These are phyloP conservation scores for Beauveria sp. DNA, from an alignment of 2,329 filamentous ascomycete genomes.

Conservation along the genomic window DNA sequence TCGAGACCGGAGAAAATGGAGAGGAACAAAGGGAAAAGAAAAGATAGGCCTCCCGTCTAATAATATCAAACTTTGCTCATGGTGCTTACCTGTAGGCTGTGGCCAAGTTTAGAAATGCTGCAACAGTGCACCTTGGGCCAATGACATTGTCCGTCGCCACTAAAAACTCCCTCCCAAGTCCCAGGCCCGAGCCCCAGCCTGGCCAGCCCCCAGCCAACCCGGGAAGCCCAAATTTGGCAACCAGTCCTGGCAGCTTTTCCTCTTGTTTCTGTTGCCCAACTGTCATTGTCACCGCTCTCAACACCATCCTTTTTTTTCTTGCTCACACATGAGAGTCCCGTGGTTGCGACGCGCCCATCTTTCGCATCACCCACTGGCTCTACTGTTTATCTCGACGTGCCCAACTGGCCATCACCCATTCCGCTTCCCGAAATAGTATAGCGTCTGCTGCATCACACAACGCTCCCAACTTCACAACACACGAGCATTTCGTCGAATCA, in stretches of 20 bases:
- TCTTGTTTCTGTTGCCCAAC: conserved; percentile 1
- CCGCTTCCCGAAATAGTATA: not conserved
- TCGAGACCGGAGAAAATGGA: too few species aligned
- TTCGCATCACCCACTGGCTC: not conserved
- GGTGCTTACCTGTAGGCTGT: too few species aligned
- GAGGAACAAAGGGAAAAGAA: too few species aligned
- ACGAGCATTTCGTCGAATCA: conserved; percentile 2
- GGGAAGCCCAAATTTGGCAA: not conserved
- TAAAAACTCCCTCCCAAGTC: too few species aligned
- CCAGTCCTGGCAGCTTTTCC: not conserved
- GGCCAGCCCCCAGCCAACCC: not conserved
- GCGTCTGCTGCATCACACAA: not conserved
- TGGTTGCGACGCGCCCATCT: not conserved
- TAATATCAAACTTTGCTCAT: too few species aligned
- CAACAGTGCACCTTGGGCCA: too few species aligned
- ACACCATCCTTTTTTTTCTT: not conserved
- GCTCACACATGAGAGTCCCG: not conserved
- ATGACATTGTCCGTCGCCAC: too few species aligned
- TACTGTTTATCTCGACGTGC: not conserved
- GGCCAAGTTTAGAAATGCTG: too few species aligned
- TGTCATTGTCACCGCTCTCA: not conserved
- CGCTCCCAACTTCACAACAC: not conserved
- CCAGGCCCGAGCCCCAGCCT: not conserved
- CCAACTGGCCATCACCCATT: not conserved
- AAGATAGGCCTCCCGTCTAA: too few species aligned